Base-by-base conservation (phyloP, 192 early-diverging fungal species). In the Globomyces pollinis-pini region DNA sequence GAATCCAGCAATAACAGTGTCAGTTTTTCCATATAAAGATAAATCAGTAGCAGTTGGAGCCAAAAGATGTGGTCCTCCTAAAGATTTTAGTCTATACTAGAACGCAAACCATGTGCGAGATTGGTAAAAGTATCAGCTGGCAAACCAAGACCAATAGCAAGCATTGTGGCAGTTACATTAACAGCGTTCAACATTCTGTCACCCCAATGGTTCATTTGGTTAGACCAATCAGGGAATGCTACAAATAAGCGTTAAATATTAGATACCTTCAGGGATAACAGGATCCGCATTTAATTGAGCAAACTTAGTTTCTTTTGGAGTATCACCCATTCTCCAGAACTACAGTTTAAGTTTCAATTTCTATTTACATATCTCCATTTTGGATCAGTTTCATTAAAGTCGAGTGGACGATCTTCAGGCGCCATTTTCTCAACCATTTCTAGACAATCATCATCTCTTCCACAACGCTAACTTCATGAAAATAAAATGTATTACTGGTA, bases 1-100 rank as follows among this genome's bases (percentile, higher is more conserved):
- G 65, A 76, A 76, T 28, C 73, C 86, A 20, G 86, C 86, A 35
- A 86, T 71, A 12, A 88, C 74, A 1, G 80, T 83, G 42, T 71
- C 76, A 18, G 82, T 68, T 39, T 73, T 57, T 28, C 81, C 80
- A 64, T 84, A 86, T 57, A 76, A 78, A 24, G 59, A 71, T 49
- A 88, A 68, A 66, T 88, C 81, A 33, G 72, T 75, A 36, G 73
- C 86, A 44, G 86, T 88, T 2, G 86, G 86, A 4, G 86, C 82
- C 36, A 88, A 60, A 35, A 88, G 59, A 63, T 88, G 86, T 38
- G 86, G 83, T 34, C 84, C 86, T 55, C 76, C 58, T 42, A 76
- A 61, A 9, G 79, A 72, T n/a, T n/a, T n/a, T n/a, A n/a, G n/a
- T n/a, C n/a, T n/a, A n/a, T n/a, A n/a, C n/a, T n/a, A n/a, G n/a